A percentile compares a stretch with the other conserved stretches of the same genome.
These are phyloP conservation scores for Lodderomyces orthopsilosis DNA, from an alignment of 1,139 yeast species.

Conservation along the genomic window DNA sequence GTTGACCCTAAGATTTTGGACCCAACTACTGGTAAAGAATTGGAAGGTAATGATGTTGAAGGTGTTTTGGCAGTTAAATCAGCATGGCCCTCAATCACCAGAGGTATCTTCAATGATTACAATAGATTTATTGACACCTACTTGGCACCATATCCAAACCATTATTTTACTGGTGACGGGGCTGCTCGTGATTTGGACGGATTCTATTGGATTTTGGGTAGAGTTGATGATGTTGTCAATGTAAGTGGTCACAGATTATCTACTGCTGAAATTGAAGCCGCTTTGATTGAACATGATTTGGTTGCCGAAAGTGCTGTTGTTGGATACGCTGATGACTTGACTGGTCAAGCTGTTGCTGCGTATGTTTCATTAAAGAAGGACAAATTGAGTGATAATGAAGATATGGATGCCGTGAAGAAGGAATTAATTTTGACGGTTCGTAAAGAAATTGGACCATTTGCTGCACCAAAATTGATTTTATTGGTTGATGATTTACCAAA, in stretches of 20 bases:
- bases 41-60: slow-evolving; percentile 60
- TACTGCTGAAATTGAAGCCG: slow-evolving; percentile 82
- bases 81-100: slow-evolving; percentile 78
- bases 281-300: slow-evolving; percentile 63
- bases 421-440: slow-evolving; percentile 71
- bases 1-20: slow-evolving; percentile 66
- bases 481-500: slow-evolving; percentile 77
- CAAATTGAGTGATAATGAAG: slow-evolving; percentile 26
- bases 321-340: slow-evolving; percentile 76
- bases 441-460: slow-evolving; percentile 81
- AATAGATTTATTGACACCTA: slow-evolving; percentile 68
- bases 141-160: slow-evolving; percentile 64
- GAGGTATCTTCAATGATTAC: slow-evolving; percentile 73
- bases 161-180: slow-evolving; percentile 80
- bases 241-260: slow-evolving; percentile 79
- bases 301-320: slow-evolving; percentile 81
- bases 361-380: slow-evolving; percentile 64
- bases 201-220: slow-evolving; percentile 75
- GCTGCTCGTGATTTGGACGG: slow-evolving; percentile 79
- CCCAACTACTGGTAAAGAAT: slow-evolving; percentile 68
- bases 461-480: slow-evolving; percentile 72
- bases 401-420: slow-evolving; percentile 56
- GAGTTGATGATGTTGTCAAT: slow-evolving; percentile 81
- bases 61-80: slow-evolving; percentile 71
- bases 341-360: slow-evolving; percentile 83